Evolutionary conservation across 2,329 filamentous ascomycete species (phyloP), one percentile per base, ranked within the genome.

Genomic region (Nemania abortiva): DNA sequence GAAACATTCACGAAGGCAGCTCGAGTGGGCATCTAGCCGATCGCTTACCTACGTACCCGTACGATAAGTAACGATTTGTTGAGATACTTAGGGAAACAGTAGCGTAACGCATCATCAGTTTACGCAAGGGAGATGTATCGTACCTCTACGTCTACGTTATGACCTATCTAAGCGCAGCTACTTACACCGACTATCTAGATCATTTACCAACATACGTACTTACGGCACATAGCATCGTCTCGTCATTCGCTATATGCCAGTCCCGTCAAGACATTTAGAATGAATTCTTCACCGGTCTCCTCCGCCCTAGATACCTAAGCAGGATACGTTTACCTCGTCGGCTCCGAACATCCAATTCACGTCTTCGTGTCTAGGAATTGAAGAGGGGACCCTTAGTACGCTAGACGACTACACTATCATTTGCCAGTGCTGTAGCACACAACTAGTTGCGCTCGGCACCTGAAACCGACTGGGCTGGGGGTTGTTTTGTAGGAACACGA

Each of bases 81-180:
- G 31, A n/a, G n/a, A n/a, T n/a, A n/a, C n/a, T n/a, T n/a, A n/a
- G n/a, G n/a, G n/a, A n/a, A n/a, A n/a, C n/a, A n/a, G n/a, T n/a
- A n/a, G n/a, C n/a, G n/a, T n/a, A 34, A 34, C 31, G 31, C 31
- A 34, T 34, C 31, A 9, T 7, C 11, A 42, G 13, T 42, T 15
- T 15, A 42, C 37, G 37, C 37, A 42, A 42, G 37, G 37, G 13
- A 29, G 2, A 53, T 50, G 24, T 47, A 47, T 10, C 6, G 9
- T n/a, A 42, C 29, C 6, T 57, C 42, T 57, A 45, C 39, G 54
- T 57, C 37, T 45, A 57, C 37, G 45, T 57, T 57, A 45, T 57
- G 54, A 57, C 27, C 37, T 57, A 27, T 37, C 7, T 3, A 22
- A n/a, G 1, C 34, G 39, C 20, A 10, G 29, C 37, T 2, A 39